phyloP scores from a whole-genome alignment of 202 grass and related monocot genomes.

The Hordeum pubiflorum region DNA sequence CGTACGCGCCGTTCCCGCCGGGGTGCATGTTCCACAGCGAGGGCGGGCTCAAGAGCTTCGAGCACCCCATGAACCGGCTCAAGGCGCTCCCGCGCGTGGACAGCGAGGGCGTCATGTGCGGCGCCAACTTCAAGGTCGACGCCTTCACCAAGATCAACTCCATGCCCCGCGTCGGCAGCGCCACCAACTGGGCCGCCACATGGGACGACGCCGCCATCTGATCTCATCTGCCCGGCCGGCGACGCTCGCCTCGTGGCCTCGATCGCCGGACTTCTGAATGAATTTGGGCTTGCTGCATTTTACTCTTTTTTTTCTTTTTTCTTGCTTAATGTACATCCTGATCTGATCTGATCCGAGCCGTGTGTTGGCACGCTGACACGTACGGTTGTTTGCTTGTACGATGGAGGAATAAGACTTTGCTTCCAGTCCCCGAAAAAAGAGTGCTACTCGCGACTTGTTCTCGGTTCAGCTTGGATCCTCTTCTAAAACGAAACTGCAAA shows the following conservation, averaged over 20 bases:
- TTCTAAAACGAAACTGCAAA: no score
- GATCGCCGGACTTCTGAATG: no score
- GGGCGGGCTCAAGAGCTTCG: conserved; percentile 88
- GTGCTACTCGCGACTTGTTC: neutral
- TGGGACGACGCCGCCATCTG: conserved; percentile 37
- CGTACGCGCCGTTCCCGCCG: conserved; percentile 72
- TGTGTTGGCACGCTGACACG: neutral
- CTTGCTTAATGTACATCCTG: neutral
- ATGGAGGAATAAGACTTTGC: neutral
- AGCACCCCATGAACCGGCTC: conserved; percentile 84
- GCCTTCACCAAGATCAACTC: conserved; percentile 65
- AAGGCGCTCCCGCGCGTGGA: conserved; percentile 84
- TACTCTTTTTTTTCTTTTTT: neutral
- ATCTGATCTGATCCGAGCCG: neutral
- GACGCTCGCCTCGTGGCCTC: no score
- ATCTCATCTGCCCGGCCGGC: neutral
- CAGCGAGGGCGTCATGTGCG: conserved; percentile 89
- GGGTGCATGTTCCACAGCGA: conserved; percentile 98
- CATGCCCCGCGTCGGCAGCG: conserved; percentile 89
- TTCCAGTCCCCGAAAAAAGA: neutral
- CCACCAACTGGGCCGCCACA: conserved; percentile 58
- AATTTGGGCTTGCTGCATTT: neutral
- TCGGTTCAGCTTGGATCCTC: neutral
- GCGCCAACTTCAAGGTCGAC: conserved; percentile 93
- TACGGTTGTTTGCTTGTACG: neutral